phyloP scores from a whole-genome alignment of 2,329 filamentous ascomycete genomes.

The Neofusicoccum cordaticola region DNA sequence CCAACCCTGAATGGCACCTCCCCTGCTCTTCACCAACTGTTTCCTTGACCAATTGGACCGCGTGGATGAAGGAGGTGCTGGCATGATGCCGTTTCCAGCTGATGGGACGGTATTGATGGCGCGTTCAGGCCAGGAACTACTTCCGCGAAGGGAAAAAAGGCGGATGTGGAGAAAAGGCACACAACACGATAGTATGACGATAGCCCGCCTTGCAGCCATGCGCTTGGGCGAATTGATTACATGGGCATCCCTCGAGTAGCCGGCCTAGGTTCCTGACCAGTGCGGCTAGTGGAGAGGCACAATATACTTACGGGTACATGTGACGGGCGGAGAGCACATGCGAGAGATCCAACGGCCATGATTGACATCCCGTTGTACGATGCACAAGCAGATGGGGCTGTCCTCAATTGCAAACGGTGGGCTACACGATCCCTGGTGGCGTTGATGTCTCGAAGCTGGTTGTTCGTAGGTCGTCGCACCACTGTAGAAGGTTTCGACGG shows the following conservation, averaged over 20 bases:
- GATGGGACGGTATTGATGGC: background rate
- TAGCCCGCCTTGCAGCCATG: background rate
- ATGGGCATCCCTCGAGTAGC: background rate
- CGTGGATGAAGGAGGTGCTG: background rate
- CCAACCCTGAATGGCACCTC: background rate
- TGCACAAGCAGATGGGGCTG: too few species aligned
- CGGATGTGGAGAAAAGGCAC: background rate
- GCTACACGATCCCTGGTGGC: too few species aligned
- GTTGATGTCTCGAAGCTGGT: too few species aligned
- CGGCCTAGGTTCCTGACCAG: background rate
- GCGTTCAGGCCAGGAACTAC: background rate
- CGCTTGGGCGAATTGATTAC: background rate
- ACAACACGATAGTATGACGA: background rate
- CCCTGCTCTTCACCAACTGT: background rate
- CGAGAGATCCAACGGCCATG: background rate
- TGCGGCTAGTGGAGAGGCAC: too few species aligned
- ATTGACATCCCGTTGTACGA: too few species aligned
- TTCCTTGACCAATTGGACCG: background rate
- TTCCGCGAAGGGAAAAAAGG: background rate
- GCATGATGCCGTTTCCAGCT: background rate
- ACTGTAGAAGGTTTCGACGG: background rate
- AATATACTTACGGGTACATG: background rate
- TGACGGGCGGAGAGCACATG: background rate
- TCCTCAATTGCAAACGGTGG: too few species aligned
- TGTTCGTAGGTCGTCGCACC: background rate